Evolutionary conservation across 1,139 yeast genomes (phyloP), one percentile per base, ranked within the genome.

Genomic region (Pichia sp.): DNA sequence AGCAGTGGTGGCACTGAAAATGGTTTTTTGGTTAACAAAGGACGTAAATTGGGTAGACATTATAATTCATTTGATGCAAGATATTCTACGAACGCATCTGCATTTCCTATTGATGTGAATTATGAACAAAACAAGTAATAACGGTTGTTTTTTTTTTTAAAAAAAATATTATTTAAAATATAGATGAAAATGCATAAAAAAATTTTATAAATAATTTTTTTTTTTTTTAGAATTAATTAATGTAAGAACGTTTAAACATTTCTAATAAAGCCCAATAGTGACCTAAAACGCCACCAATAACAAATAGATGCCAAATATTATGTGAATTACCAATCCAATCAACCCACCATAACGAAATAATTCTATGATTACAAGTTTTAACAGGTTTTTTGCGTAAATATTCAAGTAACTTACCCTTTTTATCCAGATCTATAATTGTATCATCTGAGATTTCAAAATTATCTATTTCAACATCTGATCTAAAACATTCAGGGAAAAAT

Each of bases 291-390:
- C 98, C 98, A 37, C 86, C 75, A 37, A 92, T 78, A 40, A 92
- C 98, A 63, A 86, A 87, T 25, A 88, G 66, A 67, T 92, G 98
- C 98, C 98, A 92, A 35, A 92, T 70, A 61, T 88, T 89, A 66
- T 92, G 98, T 45, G 96, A 87, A 36, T 81, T 76, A 52, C 82
- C 73, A 32, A 75, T 66, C 64, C 84, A 85, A 59, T 85, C 94
- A 8, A 83, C 83, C 92, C 96, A 89, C 94, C 84, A 92, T 61
- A 81, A 73, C 33, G 86, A 84, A 59, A 72, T 69, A 66, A 81
- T 81, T 35, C 66, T 63, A 40, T 66, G 65, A 55, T 72, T 69
- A 7, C 73, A 72, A 1, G 82, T 73, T 29, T 58, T 54, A 0
- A 61, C 63, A 3, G 87, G 88, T 18, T 65, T 51, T 40, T 69